Evolutionary conservation across 306 rosid genomes (phyloP).

Genomic region (Medicago arabica): DNA sequence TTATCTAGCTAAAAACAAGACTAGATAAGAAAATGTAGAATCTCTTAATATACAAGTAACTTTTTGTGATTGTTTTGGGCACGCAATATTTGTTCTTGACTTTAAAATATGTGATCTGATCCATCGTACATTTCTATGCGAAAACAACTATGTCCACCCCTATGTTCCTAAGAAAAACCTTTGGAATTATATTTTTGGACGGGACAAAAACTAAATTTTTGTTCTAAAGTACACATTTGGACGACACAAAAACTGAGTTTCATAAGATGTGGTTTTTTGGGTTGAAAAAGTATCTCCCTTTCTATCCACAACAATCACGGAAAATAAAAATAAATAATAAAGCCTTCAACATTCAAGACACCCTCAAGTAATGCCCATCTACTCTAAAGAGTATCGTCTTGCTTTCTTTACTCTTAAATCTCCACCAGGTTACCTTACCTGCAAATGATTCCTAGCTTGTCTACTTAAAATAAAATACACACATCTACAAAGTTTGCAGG

Average conservation of each 20-base stretch:
- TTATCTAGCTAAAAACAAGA: not conserved
- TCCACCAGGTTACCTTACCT: not conserved
- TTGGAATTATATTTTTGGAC: too few relatives aligned
- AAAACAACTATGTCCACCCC: too few relatives aligned
- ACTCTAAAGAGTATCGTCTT: not conserved
- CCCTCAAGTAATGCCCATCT: not conserved
- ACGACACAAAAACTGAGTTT: too few relatives aligned
- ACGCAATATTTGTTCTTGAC: not conserved
- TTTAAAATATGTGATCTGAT: not conserved
- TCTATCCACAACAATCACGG: not conserved
- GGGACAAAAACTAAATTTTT: too few relatives aligned
- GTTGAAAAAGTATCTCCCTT: too few relatives aligned
- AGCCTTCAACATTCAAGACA: not conserved
- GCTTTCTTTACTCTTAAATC: not conserved
- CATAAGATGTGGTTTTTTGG: too few relatives aligned
- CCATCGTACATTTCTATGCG: not conserved
- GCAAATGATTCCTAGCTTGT: conserved; percentile 25
- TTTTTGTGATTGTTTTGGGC: not conserved
- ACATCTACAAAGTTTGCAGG: not conserved
- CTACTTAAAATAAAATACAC: not conserved
- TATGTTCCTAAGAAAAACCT: too few relatives aligned
- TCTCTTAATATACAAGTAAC: not conserved
- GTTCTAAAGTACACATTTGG: too few relatives aligned
- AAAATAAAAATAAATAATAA: not conserved
- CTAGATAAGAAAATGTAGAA: not conserved